Percentiles rank a stretch among this genome's conserved stretches.
phyloP scores from a whole-genome alignment of 2,329 filamentous ascomycete genomes.

The Clonostachys rosea region DNA sequence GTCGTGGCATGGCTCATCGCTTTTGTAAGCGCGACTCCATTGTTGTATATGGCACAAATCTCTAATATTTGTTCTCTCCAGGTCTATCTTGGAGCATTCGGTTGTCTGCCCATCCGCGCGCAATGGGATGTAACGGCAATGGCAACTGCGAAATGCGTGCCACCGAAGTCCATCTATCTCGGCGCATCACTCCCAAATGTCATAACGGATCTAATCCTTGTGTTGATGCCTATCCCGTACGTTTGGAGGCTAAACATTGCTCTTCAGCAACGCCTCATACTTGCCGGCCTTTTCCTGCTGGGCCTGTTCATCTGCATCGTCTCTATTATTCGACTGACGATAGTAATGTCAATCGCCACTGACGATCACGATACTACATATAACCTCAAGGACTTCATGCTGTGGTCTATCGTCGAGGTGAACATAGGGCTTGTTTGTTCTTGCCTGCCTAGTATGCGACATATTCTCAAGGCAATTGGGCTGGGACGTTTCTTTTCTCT shows the following conservation, averaged over 20 bases:
- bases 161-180: not conserved
- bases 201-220: not conserved
- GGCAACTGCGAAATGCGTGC: not conserved
- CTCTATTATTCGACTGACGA: not conserved
- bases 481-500: not conserved
- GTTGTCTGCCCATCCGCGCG: not conserved
- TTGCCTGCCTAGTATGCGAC: conserved; percentile 21
- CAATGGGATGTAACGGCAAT: not conserved
- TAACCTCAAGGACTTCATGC: not conserved
- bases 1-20: not conserved
- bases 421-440: conserved; percentile 27
- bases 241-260: not conserved
- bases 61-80: not conserved
- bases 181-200: not conserved
- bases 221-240: not conserved
- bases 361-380: not conserved
- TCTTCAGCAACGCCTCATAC: not conserved
- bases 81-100: not conserved
- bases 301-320: not conserved
- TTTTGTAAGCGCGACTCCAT: not conserved
- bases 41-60: not conserved
- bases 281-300: not conserved
- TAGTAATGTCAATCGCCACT: not conserved
- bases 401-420: conserved; percentile 27
- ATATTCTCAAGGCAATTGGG: conserved; percentile 11